Conservation (phyloP, 2,329 filamentous ascomycete species). For the Fusarium odoratissimum region DNA sequence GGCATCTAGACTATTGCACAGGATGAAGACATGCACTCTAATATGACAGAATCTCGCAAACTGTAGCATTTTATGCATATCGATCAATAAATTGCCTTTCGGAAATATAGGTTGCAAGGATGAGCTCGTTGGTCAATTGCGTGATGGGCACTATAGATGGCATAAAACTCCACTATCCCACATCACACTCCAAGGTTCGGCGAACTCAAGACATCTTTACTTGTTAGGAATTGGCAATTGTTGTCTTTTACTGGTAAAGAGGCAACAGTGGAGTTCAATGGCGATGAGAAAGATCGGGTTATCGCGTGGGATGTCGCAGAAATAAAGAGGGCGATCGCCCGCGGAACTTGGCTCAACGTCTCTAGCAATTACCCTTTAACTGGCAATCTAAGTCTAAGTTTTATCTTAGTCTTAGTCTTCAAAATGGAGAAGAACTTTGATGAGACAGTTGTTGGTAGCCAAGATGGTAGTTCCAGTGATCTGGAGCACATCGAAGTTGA, state of each 20-base stretch:
- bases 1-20: not conserved
- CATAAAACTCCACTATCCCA: conserved; percentile 21
- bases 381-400: not conserved
- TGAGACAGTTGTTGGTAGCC: conserved; percentile 12
- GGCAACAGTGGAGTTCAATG: not conserved
- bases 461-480: conserved; percentile 21
- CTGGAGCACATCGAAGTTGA: conserved; percentile 35
- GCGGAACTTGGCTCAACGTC: not conserved
- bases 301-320: not conserved
- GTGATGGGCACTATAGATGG: conserved; percentile 20
- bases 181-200: not conserved
- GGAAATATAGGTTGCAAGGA: not conserved
- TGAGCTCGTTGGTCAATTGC: conserved; percentile 20
- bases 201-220: not conserved
- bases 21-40: not conserved
- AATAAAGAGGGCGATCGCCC: not conserved
- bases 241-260: not conserved
- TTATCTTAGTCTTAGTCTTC: not conserved
- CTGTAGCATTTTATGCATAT: not conserved
- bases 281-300: not conserved
- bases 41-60: not conserved
- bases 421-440: conserved; percentile 34
- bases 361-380: no score
- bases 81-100: not conserved
- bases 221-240: not conserved